Evolutionary conservation across 352 stramenopile genomes (phyloP).

Genomic region (Plasmopara halstedii): DNA sequence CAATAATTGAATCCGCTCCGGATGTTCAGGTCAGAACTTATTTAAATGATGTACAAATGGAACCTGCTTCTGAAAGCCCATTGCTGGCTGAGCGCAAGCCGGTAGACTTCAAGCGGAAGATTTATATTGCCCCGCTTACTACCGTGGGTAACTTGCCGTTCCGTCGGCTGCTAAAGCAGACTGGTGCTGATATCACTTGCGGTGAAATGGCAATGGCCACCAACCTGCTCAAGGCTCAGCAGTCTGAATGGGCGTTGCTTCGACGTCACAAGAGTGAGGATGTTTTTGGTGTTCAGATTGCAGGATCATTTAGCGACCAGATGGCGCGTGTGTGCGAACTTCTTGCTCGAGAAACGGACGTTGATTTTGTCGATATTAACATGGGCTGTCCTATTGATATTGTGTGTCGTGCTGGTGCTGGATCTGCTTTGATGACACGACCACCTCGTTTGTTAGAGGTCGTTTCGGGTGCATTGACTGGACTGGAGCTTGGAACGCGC

Average conservation of each 20-base stretch:
- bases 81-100: conserved; percentile 78
- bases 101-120: conserved; percentile 96
- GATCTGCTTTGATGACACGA: conserved; percentile 92
- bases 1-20: no score
- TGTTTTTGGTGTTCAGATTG: conserved; percentile 98
- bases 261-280: conserved; percentile 95
- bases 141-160: conserved; percentile 99
- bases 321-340: conserved; percentile 91
- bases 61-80: conserved; percentile 34
- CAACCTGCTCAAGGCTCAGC: conserved; percentile 91
- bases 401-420: conserved; percentile 79
- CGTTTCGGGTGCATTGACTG: conserved; percentile 82
- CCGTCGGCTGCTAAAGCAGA: conserved; percentile 95
- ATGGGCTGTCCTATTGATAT: conserved; percentile 99
- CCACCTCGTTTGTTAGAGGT: conserved; percentile 86
- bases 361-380: conserved; percentile 99
- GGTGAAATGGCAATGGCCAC: conserved; percentile 97
- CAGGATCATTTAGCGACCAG: conserved; percentile 88
- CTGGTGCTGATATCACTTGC: conserved; percentile 98
- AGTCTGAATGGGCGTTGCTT: conserved; percentile 96
- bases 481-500: conserved; percentile 59
- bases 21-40: conserved; percentile 2
- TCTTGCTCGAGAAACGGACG: conserved; percentile 86
- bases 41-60: conserved; percentile 10
- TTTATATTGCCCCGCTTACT: conserved; percentile 98